These are phyloP conservation scores for Lactarius vividus DNA, from an alignment of 768 basidiomycete genomes.

Conservation along the genomic window DNA sequence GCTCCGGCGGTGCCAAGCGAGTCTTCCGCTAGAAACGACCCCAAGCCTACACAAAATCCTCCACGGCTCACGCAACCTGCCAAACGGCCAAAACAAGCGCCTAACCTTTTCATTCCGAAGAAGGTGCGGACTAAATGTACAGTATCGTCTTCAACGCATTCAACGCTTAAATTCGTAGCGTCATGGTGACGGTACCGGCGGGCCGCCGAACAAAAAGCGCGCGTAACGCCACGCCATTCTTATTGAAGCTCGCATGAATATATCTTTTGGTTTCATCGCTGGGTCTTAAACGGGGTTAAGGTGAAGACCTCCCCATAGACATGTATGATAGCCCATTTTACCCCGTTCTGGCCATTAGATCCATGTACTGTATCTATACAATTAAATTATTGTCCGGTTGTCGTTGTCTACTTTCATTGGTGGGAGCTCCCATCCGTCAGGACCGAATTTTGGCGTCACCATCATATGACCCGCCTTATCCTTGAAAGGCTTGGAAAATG, in stretches of 20 bases:
- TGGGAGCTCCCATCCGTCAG: slow-evolving; percentile 84
- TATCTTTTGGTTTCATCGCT: neutral
- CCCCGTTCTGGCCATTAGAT: neutral
- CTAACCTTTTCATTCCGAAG: slow-evolving; percentile 31
- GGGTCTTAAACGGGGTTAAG: neutral
- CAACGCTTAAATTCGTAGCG: slow-evolving; percentile 25
- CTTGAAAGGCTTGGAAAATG: slow-evolving; percentile 83
- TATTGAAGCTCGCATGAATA: neutral
- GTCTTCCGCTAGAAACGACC: neutral
- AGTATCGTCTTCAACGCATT: slow-evolving; percentile 16
- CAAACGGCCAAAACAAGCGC: slow-evolving; percentile 19
- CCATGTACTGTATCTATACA: slow-evolving; percentile 18
- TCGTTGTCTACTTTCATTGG: slow-evolving; percentile 42
- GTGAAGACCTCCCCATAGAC: neutral
- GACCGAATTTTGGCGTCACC: slow-evolving; percentile 82
- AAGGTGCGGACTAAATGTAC: slow-evolving; percentile 21
- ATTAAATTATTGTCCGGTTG: slow-evolving; percentile 18
- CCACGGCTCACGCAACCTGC: neutral
- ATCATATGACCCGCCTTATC: slow-evolving; percentile 64
- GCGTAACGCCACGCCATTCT: neutral
- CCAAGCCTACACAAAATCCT: neutral
- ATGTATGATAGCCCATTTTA: slow-evolving; percentile 1
- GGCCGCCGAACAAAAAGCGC: slow-evolving; percentile 20
- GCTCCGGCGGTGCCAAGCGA: neutral
- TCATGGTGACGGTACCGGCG: slow-evolving; percentile 4